Percentiles rank a stretch among this genome's conserved stretches.
phyloP scores from a whole-genome alignment of 345 rosid species.

The Rubroshorea leprosula region DNA sequence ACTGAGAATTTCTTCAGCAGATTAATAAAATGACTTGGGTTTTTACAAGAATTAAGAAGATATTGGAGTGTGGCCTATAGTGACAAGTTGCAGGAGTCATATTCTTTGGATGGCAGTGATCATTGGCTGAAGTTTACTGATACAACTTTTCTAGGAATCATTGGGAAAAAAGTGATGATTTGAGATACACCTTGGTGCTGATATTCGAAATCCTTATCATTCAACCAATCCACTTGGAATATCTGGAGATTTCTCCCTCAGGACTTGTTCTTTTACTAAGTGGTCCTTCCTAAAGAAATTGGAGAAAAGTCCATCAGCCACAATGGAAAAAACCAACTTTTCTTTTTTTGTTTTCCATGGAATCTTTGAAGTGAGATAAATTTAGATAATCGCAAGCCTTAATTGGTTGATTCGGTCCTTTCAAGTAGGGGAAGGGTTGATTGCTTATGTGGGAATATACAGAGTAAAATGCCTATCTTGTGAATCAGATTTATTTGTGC shows the following conservation, averaged over 20 bases:
- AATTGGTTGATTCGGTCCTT: neutral
- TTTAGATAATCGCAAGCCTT: neutral
- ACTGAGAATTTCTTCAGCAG: neutral
- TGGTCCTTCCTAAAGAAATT: slow-evolving; percentile 47
- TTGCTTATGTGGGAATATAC: slow-evolving; percentile 11
- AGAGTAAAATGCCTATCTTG: slow-evolving; percentile 14
- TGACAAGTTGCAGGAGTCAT: slow-evolving; percentile 38
- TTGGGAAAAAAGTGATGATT: slow-evolving; percentile 22
- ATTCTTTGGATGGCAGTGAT: slow-evolving; percentile 35
- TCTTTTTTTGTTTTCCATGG: neutral
- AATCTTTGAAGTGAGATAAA: slow-evolving; percentile 22
- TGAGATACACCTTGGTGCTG: slow-evolving; percentile 16
- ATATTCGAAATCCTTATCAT: slow-evolving; percentile 40
- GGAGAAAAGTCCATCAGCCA: slow-evolving; percentile 22
- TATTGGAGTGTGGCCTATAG: slow-evolving; percentile 1
- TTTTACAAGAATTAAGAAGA: neutral
- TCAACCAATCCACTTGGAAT: slow-evolving; percentile 23
- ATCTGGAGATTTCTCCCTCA: slow-evolving; percentile 19
- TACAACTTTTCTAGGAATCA: slow-evolving; percentile 40
- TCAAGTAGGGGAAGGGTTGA: neutral
- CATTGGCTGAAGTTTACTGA: slow-evolving; percentile 50
- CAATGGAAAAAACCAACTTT: neutral
- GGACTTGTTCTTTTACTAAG: slow-evolving; percentile 23
- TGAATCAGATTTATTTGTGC: slow-evolving; percentile 20
- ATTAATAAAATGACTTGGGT: neutral